Percentiles rank a stretch among this genome's conserved stretches.
These are phyloP conservation scores for Aspergillus sp. DNA, from an alignment of 2,329 filamentous ascomycete species.

Conservation along the genomic window DNA sequence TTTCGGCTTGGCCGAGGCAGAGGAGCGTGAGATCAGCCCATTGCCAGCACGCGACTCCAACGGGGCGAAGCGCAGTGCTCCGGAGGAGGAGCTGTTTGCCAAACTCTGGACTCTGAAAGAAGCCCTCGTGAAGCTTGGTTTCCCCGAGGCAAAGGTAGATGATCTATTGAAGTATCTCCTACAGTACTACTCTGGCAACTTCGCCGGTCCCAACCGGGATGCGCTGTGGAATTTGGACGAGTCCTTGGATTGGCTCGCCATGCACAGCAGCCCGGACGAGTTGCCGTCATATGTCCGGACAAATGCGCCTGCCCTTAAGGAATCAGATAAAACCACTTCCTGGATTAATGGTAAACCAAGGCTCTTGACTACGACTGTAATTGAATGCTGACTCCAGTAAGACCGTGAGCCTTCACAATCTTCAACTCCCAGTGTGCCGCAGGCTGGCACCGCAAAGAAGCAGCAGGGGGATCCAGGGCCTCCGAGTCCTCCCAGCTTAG, in stretches of 20 bases:
- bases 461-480: constrained; percentile 18
- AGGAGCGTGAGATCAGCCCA: constrained; percentile 30
- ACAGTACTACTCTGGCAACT: constrained; percentile 55
- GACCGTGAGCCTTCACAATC: constrained; percentile 21
- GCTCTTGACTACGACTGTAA: constrained; percentile 5
- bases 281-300: constrained; percentile 60
- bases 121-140: constrained; percentile 59
- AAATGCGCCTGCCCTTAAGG: constrained; percentile 18
- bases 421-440: constrained; percentile 15
- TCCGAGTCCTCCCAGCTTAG: constrained; percentile 11
- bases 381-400: constrained; percentile 19
- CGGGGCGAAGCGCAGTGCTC: constrained; percentile 31
- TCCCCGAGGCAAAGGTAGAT: constrained; percentile 54
- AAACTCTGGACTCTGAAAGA: constrained; percentile 79
- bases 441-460: constrained; percentile 15
- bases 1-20: constrained; percentile 49
- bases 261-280: constrained; percentile 60
- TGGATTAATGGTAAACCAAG: constrained; percentile 28
- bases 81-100: constrained; percentile 69
- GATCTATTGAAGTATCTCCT: constrained; percentile 58
- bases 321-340: constrained; percentile 22
- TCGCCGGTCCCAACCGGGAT: constrained; percentile 47
- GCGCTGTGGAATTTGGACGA: constrained; percentile 79
- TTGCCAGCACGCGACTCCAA: constrained; percentile 16
- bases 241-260: constrained; percentile 80